Evolutionary conservation across 495 filamentous ascomycete genomes (phyloP), one percentile per base, ranked within the genome.

Genomic region (Hypomontagnella submonticulosa): DNA sequence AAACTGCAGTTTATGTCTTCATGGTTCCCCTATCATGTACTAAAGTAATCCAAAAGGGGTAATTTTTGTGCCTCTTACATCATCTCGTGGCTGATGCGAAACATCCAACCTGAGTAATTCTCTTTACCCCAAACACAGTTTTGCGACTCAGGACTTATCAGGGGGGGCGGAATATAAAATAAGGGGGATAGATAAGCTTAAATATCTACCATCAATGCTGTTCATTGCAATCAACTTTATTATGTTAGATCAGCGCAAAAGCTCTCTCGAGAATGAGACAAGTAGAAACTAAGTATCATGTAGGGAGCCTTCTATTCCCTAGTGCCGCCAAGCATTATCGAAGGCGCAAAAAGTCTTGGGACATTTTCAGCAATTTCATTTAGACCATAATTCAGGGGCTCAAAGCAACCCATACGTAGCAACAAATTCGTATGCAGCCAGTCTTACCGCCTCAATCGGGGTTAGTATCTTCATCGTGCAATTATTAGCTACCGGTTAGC

Each of bases 331-430:
- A 50, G 47, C 7, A 23, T 13, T 15, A 50, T 15, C n/a, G 15
- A 23, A 16, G 44, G 23, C 30, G 19, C 34, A 43, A 18, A 43
- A 18, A 20, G 32, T 15, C 56, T 50, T 30, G 56, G 44, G 6
- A 27, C 12, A 13, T 36, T 40, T 50, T 51, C 15, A 59, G 49
- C 55, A 42, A 54, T 53, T 46, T 54, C 59, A 65, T 65, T 58
- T 66, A 59, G 43, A 56, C 49, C 11, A 8, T 38, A 50, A 23
- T 57, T 56, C 63, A 66, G 51, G 63, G 63, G 57, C 63, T 61
- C 30, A 40, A 32, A 37, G n/a, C 36, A 23, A n/a, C 23, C 23
- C 23, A 6, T 2, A 38, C n/a, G 36, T 13, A 51, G 9, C 27
- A 43, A 20, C 12, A 50, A 60, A 16, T 54, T 52, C 49, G 40